Base-by-base conservation (phyloP, 768 basidiomycete genomes). In the Phlebiopsis flavidoalba region DNA sequence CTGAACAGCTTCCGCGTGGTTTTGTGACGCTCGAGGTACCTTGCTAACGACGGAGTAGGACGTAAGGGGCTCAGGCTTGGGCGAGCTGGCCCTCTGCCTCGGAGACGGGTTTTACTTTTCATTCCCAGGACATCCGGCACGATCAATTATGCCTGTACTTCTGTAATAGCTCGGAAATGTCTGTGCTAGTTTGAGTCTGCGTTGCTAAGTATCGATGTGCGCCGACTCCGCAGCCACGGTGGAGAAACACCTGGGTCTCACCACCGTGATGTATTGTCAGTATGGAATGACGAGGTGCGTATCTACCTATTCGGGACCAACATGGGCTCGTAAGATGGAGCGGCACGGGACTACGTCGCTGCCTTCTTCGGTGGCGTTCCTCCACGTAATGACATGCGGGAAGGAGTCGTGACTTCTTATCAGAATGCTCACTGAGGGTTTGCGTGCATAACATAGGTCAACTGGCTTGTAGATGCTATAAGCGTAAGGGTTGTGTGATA, bases 1-100 rank as follows among this genome's bases (percentile, higher is more conserved):
- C 15, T 75, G 8, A 72, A 70, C 55, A 69, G 73, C 49, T 75
- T 75, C 66, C 73, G 74, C 11, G 63, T 75, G 15, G 68, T 69
- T 8, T 64, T 74, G 35, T 75, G 59, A 67, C 21, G 7, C 22
- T 59, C 6, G 33, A 46, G 26, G 31, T 7, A 19, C 26, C 47
- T 15, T 36, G 33, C 31, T 36, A 43, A 43, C 40, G 40, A 17
- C 40, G 12, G 40, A 43, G 40, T 17, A 17, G 21, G 7, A 53
- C 15, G 52, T 24, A 24, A 24, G 21, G 22, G 26, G 26, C 11
- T 43, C 5, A 3, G 33, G 35, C 10, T 33, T 33, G 8, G 33
- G 35, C 19, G 33, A 19, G 52, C n/a, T 36, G 8, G 12, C 17
- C 21, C n/a, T 35, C 21, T n/a, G 31, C 12, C 36, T 51, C 22